Evolutionary conservation across 192 early-diverging fungal species (phyloP), one percentile per base, ranked within the genome.

Genomic region (Coemansia reversa): DNA sequence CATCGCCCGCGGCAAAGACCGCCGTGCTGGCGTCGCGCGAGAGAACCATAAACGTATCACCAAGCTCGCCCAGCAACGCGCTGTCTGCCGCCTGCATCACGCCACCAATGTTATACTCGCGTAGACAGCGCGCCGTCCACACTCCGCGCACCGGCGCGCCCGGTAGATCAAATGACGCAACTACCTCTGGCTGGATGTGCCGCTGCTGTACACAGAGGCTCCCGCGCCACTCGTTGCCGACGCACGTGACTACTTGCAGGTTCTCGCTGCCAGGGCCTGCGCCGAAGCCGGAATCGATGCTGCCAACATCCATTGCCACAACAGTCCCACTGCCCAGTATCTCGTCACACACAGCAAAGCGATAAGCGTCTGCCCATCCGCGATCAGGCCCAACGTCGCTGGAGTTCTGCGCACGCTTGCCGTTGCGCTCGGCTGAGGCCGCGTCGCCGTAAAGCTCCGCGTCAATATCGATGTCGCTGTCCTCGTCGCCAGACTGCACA

Each of bases 271-370:
- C 42, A 1, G 23, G 35, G 16, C 9, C 1, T 24, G 35, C 52
- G 22, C 12, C 11, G 20, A 28, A 28, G 8, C 55, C 49, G 8
- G 63, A 51, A 12, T 48, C 33, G 8, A 81, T 79, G 53, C 84
- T 84, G 18, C 93, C 93, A 25, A 93, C 78, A 8, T 86, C 88
- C 74, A 92, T 84, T 60, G 86, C 89, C 1, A 84, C 75, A 47
- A 95, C 87, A 6, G 94, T 88, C 3, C 94, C 94, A 0, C 88
- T 89, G 60, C 89, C 89, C 16, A 89, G 62, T 0, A 98, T 68
- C 9, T 86, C 85, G 72, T 96, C 94, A 57, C 86, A 86, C 0
- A 96, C 85, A n/a, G 81, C 75, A 60, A 91, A 87, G 6, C 67
- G 74, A 68, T 88, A 87, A 7, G 77, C 70, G 53, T 63, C 65